phyloP scores from a whole-genome alignment of 1,139 yeast genomes.

The Meyerozyma carpophila region DNA sequence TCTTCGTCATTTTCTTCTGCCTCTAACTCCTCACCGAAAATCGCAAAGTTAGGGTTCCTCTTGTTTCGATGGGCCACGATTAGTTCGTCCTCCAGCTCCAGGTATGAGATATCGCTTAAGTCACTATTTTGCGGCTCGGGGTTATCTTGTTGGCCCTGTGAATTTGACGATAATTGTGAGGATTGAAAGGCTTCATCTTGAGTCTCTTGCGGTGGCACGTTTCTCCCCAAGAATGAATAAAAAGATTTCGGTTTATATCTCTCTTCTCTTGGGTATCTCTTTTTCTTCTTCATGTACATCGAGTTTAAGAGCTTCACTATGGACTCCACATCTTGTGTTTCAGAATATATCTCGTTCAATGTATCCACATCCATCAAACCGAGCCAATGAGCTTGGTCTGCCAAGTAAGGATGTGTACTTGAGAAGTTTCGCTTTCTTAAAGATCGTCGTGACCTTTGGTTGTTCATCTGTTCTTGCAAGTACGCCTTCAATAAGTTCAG shows the following conservation, averaged over 20 bases:
- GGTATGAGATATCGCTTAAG: not conserved
- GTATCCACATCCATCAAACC: slow-evolving; percentile 33
- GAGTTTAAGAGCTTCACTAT: slow-evolving; percentile 34
- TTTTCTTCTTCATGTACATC: slow-evolving; percentile 27
- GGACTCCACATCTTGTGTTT: slow-evolving; percentile 26
- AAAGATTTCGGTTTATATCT: slow-evolving; percentile 35
- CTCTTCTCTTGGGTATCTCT: slow-evolving; percentile 34
- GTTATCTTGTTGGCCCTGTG: not conserved
- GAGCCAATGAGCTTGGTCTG: slow-evolving; percentile 44
- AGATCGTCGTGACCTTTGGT: slow-evolving; percentile 21
- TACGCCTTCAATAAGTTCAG: slow-evolving; percentile 6
- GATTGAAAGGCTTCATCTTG: slow-evolving; percentile 7
- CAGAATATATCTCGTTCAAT: slow-evolving; percentile 35
- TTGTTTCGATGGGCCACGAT: slow-evolving; percentile 15
- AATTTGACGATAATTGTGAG: not conserved
- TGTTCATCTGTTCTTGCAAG: not conserved
- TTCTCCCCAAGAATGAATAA: slow-evolving; percentile 31
- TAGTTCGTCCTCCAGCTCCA: slow-evolving; percentile 1
- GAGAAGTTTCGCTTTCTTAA: slow-evolving; percentile 41
- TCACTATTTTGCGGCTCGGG: slow-evolving; percentile 1
- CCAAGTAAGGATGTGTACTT: slow-evolving; percentile 43
- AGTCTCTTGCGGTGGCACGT: slow-evolving; percentile 8
- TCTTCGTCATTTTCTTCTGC: not conserved
- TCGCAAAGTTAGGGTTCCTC: slow-evolving; percentile 1
- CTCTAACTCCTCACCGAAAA: not conserved